A percentile compares a stretch with the other conserved stretches of the same genome.
These are phyloP conservation scores for Phlebiopsis gigantea DNA, from an alignment of 768 basidiomycete species.

Conservation along the genomic window DNA sequence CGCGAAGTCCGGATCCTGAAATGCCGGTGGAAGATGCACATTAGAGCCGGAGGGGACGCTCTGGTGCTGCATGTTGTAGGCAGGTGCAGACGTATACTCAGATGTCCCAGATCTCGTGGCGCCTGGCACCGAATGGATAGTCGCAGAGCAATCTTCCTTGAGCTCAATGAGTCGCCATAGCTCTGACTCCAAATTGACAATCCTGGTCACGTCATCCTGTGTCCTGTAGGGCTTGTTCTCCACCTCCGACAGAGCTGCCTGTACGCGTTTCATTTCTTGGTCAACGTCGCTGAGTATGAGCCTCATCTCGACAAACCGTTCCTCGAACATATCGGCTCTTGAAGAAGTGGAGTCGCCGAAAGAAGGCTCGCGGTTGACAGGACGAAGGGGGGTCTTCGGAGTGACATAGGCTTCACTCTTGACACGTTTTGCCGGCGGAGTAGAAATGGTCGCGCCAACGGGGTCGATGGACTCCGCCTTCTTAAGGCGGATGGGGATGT, in stretches of 20 bases:
- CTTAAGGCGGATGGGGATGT: slow-evolving; percentile 13
- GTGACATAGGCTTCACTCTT: slow-evolving; percentile 1
- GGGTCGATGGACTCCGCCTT: not conserved
- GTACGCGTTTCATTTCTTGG: not conserved
- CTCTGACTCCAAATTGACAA: slow-evolving; percentile 17
- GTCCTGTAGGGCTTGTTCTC: slow-evolving; percentile 14
- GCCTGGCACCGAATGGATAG: slow-evolving; percentile 13
- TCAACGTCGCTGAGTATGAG: slow-evolving; percentile 11
- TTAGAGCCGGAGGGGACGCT: slow-evolving; percentile 18
- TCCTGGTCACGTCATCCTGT: slow-evolving; percentile 17
- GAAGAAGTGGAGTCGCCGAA: not conserved
- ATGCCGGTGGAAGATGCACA: slow-evolving; percentile 6
- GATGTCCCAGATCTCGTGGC: not conserved
- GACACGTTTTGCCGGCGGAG: not conserved
- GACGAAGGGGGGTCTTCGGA: slow-evolving; percentile 6
- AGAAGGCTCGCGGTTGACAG: not conserved
- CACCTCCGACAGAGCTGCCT: slow-evolving; percentile 1
- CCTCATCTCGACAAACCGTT: slow-evolving; percentile 7
- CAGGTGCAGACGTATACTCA: not conserved
- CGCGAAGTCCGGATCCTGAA: not conserved
- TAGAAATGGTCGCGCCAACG: not conserved
- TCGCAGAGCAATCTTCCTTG: slow-evolving; percentile 17
- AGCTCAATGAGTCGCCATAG: slow-evolving; percentile 8
- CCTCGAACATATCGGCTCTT: not conserved
- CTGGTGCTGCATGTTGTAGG: not conserved